Conservation (phyloP, 2,329 filamentous ascomycete genomes). For the Talaromyces piceae region DNA sequence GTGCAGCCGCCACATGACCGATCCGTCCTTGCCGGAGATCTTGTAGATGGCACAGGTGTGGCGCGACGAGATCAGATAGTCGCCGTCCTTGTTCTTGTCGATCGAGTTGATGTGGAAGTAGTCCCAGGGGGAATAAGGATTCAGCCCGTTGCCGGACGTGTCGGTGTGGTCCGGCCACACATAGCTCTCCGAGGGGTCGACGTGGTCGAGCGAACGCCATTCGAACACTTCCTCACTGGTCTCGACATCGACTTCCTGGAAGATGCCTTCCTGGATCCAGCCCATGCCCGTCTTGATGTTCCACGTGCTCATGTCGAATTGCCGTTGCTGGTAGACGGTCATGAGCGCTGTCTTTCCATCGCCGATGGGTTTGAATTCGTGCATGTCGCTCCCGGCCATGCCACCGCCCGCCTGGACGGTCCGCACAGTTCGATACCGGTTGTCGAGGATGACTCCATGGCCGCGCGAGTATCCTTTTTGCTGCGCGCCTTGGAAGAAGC, state of each 20-base stretch:
- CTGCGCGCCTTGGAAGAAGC: conserved; percentile 46
- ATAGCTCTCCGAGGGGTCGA: conserved; percentile 42
- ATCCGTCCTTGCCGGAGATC: conserved; percentile 32
- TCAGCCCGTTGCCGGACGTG: conserved; percentile 42
- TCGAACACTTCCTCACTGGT: conserved; percentile 43
- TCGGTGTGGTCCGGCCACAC: conserved; percentile 39
- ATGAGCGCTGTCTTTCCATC: conserved; percentile 36
- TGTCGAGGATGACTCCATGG: conserved; percentile 47
- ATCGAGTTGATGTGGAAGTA: conserved; percentile 40
- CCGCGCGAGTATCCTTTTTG: conserved; percentile 46
- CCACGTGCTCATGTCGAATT: conserved; percentile 42
- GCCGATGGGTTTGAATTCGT: conserved; percentile 44
- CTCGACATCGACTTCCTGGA: conserved; percentile 47
- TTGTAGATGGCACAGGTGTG: conserved; percentile 36
- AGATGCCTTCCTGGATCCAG: conserved; percentile 47
- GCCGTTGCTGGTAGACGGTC: conserved; percentile 36
- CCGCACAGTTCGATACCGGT: conserved; percentile 42
- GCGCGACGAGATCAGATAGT: conserved; percentile 36
- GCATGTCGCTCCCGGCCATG: conserved; percentile 43
- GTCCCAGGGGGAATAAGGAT: conserved; percentile 39
- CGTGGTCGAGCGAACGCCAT: conserved; percentile 45
- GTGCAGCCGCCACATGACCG: conserved; percentile 32
- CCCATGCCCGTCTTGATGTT: conserved; percentile 39
- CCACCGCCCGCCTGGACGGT: conserved; percentile 37
- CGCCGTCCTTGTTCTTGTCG: conserved; percentile 34